Percentiles rank a stretch among this genome's conserved stretches.
Conservation (phyloP, 2,329 filamentous ascomycete genomes). For the Talaromyces verruculosus region DNA sequence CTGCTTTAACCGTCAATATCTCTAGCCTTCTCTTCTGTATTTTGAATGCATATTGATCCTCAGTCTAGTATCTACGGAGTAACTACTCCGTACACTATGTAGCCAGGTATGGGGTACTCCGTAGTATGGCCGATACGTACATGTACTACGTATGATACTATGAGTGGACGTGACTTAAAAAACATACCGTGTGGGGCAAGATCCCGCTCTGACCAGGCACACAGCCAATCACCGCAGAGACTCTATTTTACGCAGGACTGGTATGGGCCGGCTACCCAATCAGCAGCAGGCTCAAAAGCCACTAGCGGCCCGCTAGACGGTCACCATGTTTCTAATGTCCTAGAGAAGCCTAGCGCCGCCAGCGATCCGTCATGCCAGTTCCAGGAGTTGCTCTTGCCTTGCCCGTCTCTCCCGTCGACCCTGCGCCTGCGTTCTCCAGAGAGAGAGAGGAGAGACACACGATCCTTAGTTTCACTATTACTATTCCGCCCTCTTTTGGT, state of each 20-base stretch:
- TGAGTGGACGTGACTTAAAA: neutral
- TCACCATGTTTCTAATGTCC: constrained; percentile 19
- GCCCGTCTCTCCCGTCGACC: neutral
- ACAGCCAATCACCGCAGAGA: constrained; percentile 9
- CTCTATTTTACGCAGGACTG: neutral
- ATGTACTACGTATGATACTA: neutral
- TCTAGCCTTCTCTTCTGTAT: neutral
- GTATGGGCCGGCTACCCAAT: neutral
- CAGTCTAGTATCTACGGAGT: too few relatives aligned
- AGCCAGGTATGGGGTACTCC: neutral
- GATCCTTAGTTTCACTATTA: constrained; percentile 4
- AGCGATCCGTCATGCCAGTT: constrained; percentile 18
- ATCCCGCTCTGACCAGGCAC: constrained; percentile 15
- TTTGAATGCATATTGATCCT: neutral
- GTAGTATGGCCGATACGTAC: neutral
- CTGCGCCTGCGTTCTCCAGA: neutral
- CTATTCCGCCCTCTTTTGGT: constrained; percentile 11
- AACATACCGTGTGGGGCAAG: neutral
- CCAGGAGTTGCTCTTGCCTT: constrained; percentile 14
- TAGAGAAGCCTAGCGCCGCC: constrained; percentile 12
- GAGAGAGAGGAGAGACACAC: constrained; percentile 4
- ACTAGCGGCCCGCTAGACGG: constrained; percentile 21
- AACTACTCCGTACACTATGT: too few relatives aligned
- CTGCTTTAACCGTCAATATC: neutral
- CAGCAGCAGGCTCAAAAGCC: neutral